phyloP scores from a whole-genome alignment of 2,329 filamentous ascomycete genomes.

The Cercospora canescens region DNA sequence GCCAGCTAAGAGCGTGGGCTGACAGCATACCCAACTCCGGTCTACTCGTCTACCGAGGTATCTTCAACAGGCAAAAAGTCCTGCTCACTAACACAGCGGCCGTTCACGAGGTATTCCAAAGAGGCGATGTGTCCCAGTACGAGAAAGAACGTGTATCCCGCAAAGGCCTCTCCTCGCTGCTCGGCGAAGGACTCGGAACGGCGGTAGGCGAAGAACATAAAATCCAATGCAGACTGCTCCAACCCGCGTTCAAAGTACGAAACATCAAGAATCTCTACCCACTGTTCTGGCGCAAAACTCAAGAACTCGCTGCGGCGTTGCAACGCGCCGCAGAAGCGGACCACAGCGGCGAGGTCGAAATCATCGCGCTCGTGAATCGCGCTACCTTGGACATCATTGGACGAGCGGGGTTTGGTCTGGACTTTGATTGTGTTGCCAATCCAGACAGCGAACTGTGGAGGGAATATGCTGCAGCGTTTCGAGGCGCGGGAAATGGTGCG shows the following conservation, averaged over 20 bases:
- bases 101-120: conserved; percentile 8
- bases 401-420: conserved; percentile 42
- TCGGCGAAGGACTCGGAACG: conserved; percentile 14
- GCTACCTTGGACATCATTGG: conserved; percentile 47
- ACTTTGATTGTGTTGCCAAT: conserved; percentile 37
- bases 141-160: conserved; percentile 2
- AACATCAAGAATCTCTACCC: neutral
- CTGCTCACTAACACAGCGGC: conserved; percentile 9
- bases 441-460: neutral
- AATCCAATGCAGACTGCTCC: neutral
- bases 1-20: neutral
- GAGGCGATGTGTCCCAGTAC: neutral
- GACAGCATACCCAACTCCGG: conserved; percentile 10
- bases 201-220: conserved; percentile 13
- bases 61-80: conserved; percentile 9
- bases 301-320: neutral
- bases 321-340: neutral
- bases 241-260: neutral
- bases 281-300: neutral
- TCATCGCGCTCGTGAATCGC: neutral
- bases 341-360: neutral
- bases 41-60: conserved; percentile 12
- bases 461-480: neutral
- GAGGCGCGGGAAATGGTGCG: neutral
- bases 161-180: conserved; percentile 9